A percentile compares a stretch with the other conserved stretches of the same genome.
Conservation (phyloP, 225 moss, liverwort and hornwort species). For the Marchantia polymorpha region DNA sequence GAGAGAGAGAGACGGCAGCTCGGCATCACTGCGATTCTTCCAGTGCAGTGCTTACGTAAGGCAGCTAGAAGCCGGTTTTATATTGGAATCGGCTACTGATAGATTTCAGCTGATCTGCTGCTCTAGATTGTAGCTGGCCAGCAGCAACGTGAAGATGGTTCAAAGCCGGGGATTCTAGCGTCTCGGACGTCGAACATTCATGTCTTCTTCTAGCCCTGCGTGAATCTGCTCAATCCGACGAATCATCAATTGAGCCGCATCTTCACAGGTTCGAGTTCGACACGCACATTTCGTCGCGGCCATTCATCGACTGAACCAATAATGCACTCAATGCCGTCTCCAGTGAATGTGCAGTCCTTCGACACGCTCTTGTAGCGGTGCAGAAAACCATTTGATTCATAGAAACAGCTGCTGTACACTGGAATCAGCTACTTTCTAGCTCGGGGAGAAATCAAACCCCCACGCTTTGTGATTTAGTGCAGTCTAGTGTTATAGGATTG, state of each 20-base stretch:
- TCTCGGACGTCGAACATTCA: not conserved
- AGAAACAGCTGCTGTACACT: not conserved
- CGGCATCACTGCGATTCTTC: not conserved
- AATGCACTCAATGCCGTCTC: not conserved
- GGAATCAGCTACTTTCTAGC: not conserved
- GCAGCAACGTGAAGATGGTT: not conserved
- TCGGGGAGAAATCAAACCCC: not conserved
- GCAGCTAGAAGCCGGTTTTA: conserved; percentile 1
- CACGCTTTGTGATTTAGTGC: not conserved
- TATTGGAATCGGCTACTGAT: not conserved
- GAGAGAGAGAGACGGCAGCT: not conserved
- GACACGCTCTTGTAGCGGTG: not conserved
- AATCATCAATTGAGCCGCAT: not conserved
- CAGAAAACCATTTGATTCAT: not conserved
- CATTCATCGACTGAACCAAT: not conserved
- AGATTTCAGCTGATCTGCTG: not conserved
- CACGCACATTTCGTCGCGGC: no score
- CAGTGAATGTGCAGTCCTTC: not conserved
- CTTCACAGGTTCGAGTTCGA: not conserved
- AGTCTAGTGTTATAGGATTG: no score
- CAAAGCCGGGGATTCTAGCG: not conserved
- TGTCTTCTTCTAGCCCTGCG: not conserved
- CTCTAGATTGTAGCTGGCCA: not conserved
- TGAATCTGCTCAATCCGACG: not conserved
- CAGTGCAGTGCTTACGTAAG: not conserved